These are phyloP conservation scores for Trapa bicornis DNA, from an alignment of 345 rosid species.

Conservation along the genomic window DNA sequence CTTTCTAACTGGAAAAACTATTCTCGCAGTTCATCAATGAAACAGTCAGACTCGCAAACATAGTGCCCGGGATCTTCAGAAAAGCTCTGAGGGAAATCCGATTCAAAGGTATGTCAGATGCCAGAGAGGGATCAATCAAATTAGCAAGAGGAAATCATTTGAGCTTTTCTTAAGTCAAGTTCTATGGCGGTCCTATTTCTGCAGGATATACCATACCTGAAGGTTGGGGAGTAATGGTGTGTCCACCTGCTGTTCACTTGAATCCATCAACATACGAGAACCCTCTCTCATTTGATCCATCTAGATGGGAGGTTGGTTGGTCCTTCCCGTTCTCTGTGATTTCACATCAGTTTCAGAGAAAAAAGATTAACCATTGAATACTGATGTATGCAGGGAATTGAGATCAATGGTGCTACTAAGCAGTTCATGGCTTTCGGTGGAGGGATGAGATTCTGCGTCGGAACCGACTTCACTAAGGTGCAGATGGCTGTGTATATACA, in stretches of 20 bases:
- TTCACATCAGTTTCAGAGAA: not conserved
- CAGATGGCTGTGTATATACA: slow-evolving; percentile 83
- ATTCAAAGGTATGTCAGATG: slow-evolving; percentile 52
- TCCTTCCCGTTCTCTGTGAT: not conserved
- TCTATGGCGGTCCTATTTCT: not conserved
- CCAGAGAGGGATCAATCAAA: not conserved
- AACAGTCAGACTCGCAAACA: slow-evolving; percentile 86
- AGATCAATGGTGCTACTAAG: slow-evolving; percentile 47
- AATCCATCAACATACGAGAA: slow-evolving; percentile 56
- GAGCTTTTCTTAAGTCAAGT: not conserved
- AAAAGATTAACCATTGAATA: no score
- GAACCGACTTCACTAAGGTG: slow-evolving; percentile 77
- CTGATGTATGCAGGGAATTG: slow-evolving; percentile 12
- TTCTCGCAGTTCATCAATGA: slow-evolving; percentile 70
- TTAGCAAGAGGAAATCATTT: not conserved
- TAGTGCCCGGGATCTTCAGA: slow-evolving; percentile 92
- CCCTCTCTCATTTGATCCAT: slow-evolving; percentile 68
- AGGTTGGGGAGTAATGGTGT: slow-evolving; percentile 87
- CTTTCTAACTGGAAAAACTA: slow-evolving; percentile 6
- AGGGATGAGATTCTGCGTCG: slow-evolving; percentile 95
- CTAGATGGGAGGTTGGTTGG: slow-evolving; percentile 73
- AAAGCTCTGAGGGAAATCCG: slow-evolving; percentile 58
- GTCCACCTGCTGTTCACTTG: slow-evolving; percentile 92
- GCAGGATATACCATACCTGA: slow-evolving; percentile 87
- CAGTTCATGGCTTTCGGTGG: slow-evolving; percentile 93